Evolutionary conservation across 495 filamentous ascomycete genomes (phyloP).

Genomic region (Penicillium lividum): DNA sequence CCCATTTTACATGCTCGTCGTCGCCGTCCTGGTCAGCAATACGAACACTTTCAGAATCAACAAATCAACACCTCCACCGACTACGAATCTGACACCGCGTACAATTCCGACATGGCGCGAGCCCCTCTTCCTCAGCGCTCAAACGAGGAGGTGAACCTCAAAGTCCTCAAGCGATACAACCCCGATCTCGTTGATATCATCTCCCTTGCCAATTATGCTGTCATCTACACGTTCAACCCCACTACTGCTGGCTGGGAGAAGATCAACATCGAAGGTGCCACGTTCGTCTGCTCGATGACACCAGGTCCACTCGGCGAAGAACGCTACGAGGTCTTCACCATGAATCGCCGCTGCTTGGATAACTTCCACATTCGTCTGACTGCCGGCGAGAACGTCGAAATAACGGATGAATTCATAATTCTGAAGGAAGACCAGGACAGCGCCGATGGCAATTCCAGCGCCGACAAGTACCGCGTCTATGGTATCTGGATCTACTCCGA

Average conservation of each 20-base stretch:
- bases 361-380: constrained; percentile 58
- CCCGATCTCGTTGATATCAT: constrained; percentile 66
- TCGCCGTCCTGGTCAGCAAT: too few species aligned
- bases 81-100: constrained; percentile 63
- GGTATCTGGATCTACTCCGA: constrained; percentile 69
- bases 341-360: constrained; percentile 61
- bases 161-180: constrained; percentile 73
- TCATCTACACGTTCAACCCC: constrained; percentile 73
- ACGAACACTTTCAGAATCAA: constrained; percentile 9
- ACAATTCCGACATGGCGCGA: constrained; percentile 43
- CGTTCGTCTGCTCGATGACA: constrained; percentile 74
- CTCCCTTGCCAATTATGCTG: constrained; percentile 74
- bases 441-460: constrained; percentile 15
- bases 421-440: constrained; percentile 43
- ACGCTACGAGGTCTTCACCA: constrained; percentile 59
- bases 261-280: constrained; percentile 70
- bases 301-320: constrained; percentile 45
- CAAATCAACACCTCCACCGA: constrained; percentile 45
- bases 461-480: constrained; percentile 43
- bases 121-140: constrained; percentile 55
- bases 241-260: constrained; percentile 71
- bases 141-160: constrained; percentile 80
- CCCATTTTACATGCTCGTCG: too few species aligned
- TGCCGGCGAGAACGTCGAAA: constrained; percentile 55
- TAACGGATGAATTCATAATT: constrained; percentile 63